Evolutionary conservation across 176 grass and related monocot species (phyloP), one percentile per base, ranked within the genome.

Genomic region (Calamus simplicifolius): DNA sequence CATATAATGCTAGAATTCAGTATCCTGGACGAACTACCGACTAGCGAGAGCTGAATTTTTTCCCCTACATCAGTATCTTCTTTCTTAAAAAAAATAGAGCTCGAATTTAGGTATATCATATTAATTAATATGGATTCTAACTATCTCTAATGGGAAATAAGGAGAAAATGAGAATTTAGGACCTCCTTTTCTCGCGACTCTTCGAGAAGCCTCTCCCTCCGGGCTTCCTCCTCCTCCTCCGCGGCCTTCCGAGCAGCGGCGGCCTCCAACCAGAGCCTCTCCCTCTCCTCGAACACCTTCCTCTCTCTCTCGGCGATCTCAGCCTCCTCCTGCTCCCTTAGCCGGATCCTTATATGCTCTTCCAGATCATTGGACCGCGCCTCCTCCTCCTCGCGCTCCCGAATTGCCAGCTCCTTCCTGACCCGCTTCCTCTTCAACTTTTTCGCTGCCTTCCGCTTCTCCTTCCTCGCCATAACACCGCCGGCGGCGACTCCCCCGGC

Each of bases 261-360:
- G 13, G 79, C 81, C 69, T 92, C 79, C 19, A 88, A 73, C 93
- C 93, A 98, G 10, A 69, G 69, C 31, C 66, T 82, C 62, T 98
- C 93, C 25, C 87, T 74, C 16, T 85, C 87, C 76, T 98, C 93
- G 62, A 88, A 92, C 49, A 61, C 68, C 7, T 15, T 67, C 23
- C 73, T 80, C 57, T 83, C 87, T 18, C 69, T 77, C 70, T 88
- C 78, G 16, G 81, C 80, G 50, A 64, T 83, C 5, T 64, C 52
- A 1, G 75, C 74, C 80, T 91, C 81, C 66, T 86, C 75, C 69
- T 81, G 68, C 69, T 81, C 73, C 29, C 63, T 53, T 66, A 72
- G 63, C 2, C 66, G 63, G 29, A 88, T 59, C 48, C 73, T 80
- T 1, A 60, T 69, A 70, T 88, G 78, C 63, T 92, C 93, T 64